phyloP scores from a whole-genome alignment of 2,329 filamentous ascomycete genomes.

The Cryphonectria japonica region DNA sequence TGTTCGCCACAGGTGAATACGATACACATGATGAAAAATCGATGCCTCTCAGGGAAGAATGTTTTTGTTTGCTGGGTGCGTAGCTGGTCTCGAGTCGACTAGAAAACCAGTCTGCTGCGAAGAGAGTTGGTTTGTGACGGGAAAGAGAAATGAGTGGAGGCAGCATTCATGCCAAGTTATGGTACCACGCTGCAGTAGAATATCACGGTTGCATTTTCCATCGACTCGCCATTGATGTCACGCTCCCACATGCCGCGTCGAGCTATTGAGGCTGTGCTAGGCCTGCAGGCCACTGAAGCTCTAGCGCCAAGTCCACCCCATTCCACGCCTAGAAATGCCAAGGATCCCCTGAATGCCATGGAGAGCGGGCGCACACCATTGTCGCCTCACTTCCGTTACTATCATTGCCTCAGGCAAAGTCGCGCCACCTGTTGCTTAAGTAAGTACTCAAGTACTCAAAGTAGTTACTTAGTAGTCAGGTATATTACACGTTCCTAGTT shows the following conservation, averaged over 20 bases:
- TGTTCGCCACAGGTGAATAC: conserved; percentile 66
- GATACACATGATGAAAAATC: conserved; percentile 55
- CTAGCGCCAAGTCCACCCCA: conserved; percentile 19
- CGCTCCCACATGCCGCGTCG: conserved; percentile 16
- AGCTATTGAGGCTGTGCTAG: conserved; percentile 22
- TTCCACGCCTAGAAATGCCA: not conserved
- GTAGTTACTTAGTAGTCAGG: no score
- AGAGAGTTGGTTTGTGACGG: not conserved
- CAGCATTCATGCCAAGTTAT: not conserved
- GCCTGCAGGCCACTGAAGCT: conserved; percentile 21
- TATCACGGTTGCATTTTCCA: not conserved
- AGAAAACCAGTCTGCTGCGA: not conserved
- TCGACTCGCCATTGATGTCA: conserved; percentile 19
- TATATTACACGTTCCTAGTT: no score
- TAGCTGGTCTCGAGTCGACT: not conserved
- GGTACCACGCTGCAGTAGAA: not conserved
- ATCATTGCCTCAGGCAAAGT: no score
- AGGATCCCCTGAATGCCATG: no score
- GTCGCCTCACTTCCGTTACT: no score
- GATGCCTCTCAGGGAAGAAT: not conserved
- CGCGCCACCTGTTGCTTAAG: no score
- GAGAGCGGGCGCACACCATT: no score
- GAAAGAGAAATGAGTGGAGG: not conserved
- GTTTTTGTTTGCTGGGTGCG: not conserved
- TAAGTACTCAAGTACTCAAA: no score